Percentiles rank a stretch among this genome's conserved stretches.
Evolutionary conservation across 257 asterid species (phyloP).

Genomic region (Rubia yunnanensis): DNA sequence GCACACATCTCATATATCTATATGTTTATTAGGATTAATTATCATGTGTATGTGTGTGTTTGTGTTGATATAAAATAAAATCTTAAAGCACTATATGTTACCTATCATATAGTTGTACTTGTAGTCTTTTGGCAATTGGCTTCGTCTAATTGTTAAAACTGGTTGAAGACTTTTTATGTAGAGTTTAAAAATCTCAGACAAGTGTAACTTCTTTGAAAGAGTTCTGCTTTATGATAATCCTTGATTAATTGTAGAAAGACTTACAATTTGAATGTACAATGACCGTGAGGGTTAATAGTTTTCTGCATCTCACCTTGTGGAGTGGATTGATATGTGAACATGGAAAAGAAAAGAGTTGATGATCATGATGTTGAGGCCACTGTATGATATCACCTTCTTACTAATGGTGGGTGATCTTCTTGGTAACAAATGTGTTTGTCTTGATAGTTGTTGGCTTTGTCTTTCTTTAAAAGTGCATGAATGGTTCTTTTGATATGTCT

Average conservation of each 20-base stretch:
- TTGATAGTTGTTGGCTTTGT: no score
- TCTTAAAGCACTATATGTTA: not conserved
- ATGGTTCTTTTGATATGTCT: no score
- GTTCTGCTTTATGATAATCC: not conserved
- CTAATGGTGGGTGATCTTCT: no score
- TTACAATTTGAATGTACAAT: constrained; percentile 8
- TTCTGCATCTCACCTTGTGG: no score
- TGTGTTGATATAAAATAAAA: not conserved
- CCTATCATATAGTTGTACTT: not conserved
- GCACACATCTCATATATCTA: not conserved
- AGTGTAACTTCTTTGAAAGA: constrained; percentile 1
- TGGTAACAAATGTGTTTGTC: no score
- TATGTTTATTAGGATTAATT: not conserved
- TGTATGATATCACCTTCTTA: no score
- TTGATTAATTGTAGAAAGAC: not conserved
- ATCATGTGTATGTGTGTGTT: not conserved
- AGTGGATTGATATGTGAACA: no score
- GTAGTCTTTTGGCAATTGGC: not conserved
- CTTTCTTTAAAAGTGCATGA: no score
- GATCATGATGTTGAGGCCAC: no score
- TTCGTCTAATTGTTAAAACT: not conserved
- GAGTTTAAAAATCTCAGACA: not conserved
- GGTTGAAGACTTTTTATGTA: not conserved
- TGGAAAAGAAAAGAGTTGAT: no score
- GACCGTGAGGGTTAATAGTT: no score